Percentiles rank a stretch among this genome's conserved stretches.
These are phyloP conservation scores for Fusarium anguioides DNA, from an alignment of 2,329 filamentous ascomycete genomes.

Conservation along the genomic window DNA sequence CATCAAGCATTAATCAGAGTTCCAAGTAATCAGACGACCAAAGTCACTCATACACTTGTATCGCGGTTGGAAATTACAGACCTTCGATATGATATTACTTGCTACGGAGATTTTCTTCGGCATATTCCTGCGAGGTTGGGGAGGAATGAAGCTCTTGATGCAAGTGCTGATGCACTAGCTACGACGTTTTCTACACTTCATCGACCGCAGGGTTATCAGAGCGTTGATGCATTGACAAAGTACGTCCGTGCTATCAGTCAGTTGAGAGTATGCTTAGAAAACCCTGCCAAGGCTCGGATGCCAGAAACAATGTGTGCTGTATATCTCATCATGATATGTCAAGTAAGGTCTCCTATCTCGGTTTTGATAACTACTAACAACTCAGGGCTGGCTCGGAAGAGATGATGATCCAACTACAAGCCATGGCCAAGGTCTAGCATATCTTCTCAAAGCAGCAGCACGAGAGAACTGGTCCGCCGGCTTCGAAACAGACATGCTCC, in stretches of 20 bases:
- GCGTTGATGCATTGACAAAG: constrained; percentile 42
- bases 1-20: constrained; percentile 9
- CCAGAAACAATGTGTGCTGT: constrained; percentile 52
- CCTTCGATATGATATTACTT: constrained; percentile 58
- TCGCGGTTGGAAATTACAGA: constrained; percentile 54
- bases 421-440: constrained; percentile 50
- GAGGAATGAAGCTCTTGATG: constrained; percentile 58
- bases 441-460: constrained; percentile 46
- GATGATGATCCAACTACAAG: constrained; percentile 40
- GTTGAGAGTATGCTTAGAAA: constrained; percentile 43
- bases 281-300: constrained; percentile 44
- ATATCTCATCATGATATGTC: constrained; percentile 52
- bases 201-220: constrained; percentile 23
- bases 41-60: constrained; percentile 41
- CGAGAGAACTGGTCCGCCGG: constrained; percentile 40
- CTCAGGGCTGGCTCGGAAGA: constrained; percentile 48
- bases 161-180: constrained; percentile 48
- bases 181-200: constrained; percentile 43
- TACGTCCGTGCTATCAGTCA: constrained; percentile 48
- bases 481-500: constrained; percentile 46
- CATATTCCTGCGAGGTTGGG: constrained; percentile 60
- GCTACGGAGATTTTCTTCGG: constrained; percentile 59
- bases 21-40: constrained; percentile 49
- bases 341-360: constrained; percentile 39
- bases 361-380: not conserved